Evolutionary conservation across 352 stramenopile species (phyloP).

Genomic region (Phytophthora palmivora): DNA sequence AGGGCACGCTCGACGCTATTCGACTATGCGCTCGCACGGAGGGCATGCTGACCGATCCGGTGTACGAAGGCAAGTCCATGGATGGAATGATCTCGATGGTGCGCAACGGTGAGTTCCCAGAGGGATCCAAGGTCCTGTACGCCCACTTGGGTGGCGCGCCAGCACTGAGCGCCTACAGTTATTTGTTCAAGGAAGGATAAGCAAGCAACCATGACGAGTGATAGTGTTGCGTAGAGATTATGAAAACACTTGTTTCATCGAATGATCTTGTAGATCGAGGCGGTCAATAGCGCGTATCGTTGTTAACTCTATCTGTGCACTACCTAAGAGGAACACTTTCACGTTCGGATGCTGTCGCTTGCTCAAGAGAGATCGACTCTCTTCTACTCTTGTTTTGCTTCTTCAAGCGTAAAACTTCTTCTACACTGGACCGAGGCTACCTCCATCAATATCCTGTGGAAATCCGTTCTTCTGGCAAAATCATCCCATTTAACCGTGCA

Average conservation of each 20-base stretch:
- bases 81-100: conserved; percentile 48
- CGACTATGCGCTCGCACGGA: conserved; percentile 42
- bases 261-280: no score
- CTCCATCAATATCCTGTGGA: no score
- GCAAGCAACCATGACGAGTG: background rate
- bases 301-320: no score
- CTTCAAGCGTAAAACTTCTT: no score
- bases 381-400: no score
- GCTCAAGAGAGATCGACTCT: no score
- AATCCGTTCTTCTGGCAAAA: no score
- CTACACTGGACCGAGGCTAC: no score
- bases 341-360: no score
- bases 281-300: no score
- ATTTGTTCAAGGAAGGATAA: conserved; percentile 44
- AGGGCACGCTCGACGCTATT: conserved; percentile 44
- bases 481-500: no score
- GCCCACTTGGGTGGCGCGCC: conserved; percentile 39
- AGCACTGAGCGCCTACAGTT: conserved; percentile 46
- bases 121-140: conserved; percentile 45
- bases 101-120: conserved; percentile 43
- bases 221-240: conserved; percentile 1
- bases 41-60: conserved; percentile 43
- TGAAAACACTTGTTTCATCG: background rate
- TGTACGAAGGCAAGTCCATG: conserved; percentile 52
- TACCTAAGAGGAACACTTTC: no score